Percentiles rank a stretch among this genome's conserved stretches.
phyloP scores from a whole-genome alignment of 2,329 filamentous ascomycete genomes.

The Penicillium sp. region DNA sequence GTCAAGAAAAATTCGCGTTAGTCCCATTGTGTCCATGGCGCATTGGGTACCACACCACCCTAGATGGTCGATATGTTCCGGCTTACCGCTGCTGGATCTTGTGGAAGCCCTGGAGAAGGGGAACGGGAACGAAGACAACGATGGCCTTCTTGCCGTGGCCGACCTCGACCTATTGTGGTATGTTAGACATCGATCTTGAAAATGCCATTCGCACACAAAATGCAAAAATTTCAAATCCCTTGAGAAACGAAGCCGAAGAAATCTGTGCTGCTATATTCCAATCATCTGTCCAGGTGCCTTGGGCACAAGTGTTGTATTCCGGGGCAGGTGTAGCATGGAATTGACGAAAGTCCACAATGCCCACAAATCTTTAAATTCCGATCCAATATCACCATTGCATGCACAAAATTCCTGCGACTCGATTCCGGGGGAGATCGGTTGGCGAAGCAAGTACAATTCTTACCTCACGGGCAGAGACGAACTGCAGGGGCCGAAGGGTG shows the following conservation, averaged over 20 bases:
- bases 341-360: constrained; percentile 14
- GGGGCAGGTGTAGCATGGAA: constrained; percentile 2
- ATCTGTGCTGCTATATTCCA: neutral
- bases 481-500: constrained; percentile 94
- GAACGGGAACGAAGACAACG: constrained; percentile 99
- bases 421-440: constrained; percentile 13
- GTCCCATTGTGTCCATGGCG: neutral
- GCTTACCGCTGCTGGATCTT: constrained; percentile 98
- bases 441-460: constrained; percentile 43
- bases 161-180: constrained; percentile 83
- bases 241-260: constrained; percentile 3
- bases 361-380: constrained; percentile 13
- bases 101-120: constrained; percentile 97
- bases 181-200: constrained; percentile 25
- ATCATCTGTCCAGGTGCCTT: neutral
- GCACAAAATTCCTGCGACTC: constrained; percentile 17
- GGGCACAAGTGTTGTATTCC: neutral
- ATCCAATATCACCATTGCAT: constrained; percentile 10
- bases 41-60: neutral
- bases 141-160: constrained; percentile 99
- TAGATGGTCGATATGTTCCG: constrained; percentile 11
- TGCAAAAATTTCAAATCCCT: constrained; percentile 6
- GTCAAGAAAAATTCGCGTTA: constrained; percentile 7
- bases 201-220: constrained; percentile 14
- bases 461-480: constrained; percentile 99